Evolutionary conservation across 805 yeast species (phyloP).

Genomic region (Candida jianshihensis): DNA sequence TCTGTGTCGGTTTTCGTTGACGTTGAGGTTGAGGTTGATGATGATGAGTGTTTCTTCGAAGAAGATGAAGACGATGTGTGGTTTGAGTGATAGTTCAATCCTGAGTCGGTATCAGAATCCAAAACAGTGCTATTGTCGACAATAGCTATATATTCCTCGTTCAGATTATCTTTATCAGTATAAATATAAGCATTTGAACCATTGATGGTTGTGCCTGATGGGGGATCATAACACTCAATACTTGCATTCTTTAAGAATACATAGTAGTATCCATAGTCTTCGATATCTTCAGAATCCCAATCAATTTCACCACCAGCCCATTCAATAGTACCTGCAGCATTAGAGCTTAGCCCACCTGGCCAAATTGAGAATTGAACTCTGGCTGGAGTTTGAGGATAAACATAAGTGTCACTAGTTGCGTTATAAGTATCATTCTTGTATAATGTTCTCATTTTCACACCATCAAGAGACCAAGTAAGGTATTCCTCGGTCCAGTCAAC

Average conservation of each 20-base stretch:
- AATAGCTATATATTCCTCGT: constrained; percentile 47
- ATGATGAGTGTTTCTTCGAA: constrained; percentile 10
- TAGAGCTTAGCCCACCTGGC: constrained; percentile 60
- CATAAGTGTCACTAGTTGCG: constrained; percentile 47
- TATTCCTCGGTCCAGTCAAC: constrained; percentile 78
- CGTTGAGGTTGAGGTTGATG: constrained; percentile 9
- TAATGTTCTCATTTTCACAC: constrained; percentile 57
- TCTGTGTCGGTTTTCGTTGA: constrained; percentile 3
- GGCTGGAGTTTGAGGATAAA: constrained; percentile 70
- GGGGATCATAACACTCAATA: constrained; percentile 69
- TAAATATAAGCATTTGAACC: constrained; percentile 49
- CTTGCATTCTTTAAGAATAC: constrained; percentile 53
- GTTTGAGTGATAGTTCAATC: constrained; percentile 47
- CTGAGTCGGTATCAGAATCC: constrained; percentile 56
- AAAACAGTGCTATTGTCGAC: constrained; percentile 57
- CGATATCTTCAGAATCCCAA: constrained; percentile 74
- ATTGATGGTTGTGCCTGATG: constrained; percentile 38
- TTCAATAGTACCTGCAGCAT: constrained; percentile 56
- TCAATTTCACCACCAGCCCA: constrained; percentile 88
- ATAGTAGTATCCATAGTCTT: constrained; percentile 75
- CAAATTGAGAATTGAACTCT: constrained; percentile 67
- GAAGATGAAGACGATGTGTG: constrained; percentile 14
- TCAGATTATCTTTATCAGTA: constrained; percentile 40
- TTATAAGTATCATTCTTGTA: constrained; percentile 54
- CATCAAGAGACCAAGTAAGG: constrained; percentile 70